phyloP scores from a whole-genome alignment of 1,139 yeast species.

The Pichia norvegensis region DNA sequence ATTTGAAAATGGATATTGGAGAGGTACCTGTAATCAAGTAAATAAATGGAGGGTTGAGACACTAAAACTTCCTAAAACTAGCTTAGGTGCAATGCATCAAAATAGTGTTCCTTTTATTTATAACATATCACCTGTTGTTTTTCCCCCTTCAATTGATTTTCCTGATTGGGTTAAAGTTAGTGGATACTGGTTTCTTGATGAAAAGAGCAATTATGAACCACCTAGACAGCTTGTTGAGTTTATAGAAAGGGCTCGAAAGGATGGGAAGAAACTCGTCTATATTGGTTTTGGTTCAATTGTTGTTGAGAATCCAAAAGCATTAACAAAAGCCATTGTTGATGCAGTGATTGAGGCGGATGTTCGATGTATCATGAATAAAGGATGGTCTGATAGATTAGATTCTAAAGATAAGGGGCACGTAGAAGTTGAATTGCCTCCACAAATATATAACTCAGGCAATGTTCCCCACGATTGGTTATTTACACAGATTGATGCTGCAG shows the following conservation, averaged over 20 bases:
- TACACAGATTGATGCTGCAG: slow-evolving; percentile 83
- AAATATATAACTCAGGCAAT: slow-evolving; percentile 60
- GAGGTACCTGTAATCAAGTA: slow-evolving; percentile 82
- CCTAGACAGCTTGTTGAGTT: slow-evolving; percentile 54
- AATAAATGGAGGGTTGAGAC: slow-evolving; percentile 76
- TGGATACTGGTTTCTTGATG: slow-evolving; percentile 89
- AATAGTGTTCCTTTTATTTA: slow-evolving; percentile 80
- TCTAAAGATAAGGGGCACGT: slow-evolving; percentile 27
- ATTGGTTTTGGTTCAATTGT: slow-evolving; percentile 96
- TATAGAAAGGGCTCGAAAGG: slow-evolving; percentile 52
- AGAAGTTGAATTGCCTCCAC: slow-evolving; percentile 52
- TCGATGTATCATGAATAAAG: slow-evolving; percentile 80
- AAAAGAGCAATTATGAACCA: slow-evolving; percentile 43
- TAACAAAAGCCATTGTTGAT: slow-evolving; percentile 70
- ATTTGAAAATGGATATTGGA: slow-evolving; percentile 91
- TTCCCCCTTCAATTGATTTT: slow-evolving; percentile 90
- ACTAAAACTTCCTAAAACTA: slow-evolving; percentile 61
- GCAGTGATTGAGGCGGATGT: slow-evolving; percentile 78
- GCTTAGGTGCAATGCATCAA: slow-evolving; percentile 63
- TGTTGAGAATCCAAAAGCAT: slow-evolving; percentile 68
- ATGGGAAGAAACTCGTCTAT: slow-evolving; percentile 66
- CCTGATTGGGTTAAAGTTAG: slow-evolving; percentile 92
- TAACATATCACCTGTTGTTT: slow-evolving; percentile 77
- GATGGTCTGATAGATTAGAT: slow-evolving; percentile 80
- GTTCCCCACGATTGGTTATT: slow-evolving; percentile 95